Evolutionary conservation across 352 stramenopile species (phyloP).

Genomic region (Phytophthora brassicae): DNA sequence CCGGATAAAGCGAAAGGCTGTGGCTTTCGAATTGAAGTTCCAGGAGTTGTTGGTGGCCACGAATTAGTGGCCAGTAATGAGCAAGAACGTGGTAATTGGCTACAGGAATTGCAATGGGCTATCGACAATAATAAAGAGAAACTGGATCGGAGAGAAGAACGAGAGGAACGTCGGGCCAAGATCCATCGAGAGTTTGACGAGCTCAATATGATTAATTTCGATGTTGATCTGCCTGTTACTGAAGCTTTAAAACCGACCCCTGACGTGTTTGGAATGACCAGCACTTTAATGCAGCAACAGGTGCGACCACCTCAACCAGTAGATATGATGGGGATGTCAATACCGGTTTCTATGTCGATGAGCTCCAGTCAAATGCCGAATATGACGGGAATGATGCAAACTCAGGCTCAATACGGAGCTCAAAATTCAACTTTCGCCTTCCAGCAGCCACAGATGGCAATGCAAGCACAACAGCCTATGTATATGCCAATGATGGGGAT

Average conservation of each 20-base stretch:
- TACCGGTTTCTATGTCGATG: constrained; percentile 7
- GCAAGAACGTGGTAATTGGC: constrained; percentile 75
- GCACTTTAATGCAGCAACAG: constrained; percentile 19
- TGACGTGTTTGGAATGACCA: neutral
- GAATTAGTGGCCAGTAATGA: constrained; percentile 60
- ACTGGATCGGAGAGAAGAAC: constrained; percentile 36
- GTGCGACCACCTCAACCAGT: constrained; percentile 42
- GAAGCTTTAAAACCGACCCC: neutral
- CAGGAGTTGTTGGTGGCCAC: constrained; percentile 59
- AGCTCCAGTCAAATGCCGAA: constrained; percentile 16
- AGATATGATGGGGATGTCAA: constrained; percentile 22
- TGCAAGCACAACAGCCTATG: no score
- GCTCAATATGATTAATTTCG: constrained; percentile 84
- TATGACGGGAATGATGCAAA: constrained; percentile 23
- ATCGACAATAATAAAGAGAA: constrained; percentile 53
- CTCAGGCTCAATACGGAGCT: constrained; percentile 9
- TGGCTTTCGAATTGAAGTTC: constrained; percentile 67
- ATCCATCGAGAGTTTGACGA: constrained; percentile 67
- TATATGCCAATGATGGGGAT: constrained; percentile 21
- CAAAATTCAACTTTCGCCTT: neutral
- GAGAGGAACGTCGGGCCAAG: constrained; percentile 49
- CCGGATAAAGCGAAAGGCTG: constrained; percentile 49
- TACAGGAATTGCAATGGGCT: constrained; percentile 74
- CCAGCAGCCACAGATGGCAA: constrained; percentile 11
- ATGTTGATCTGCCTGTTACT: constrained; percentile 33